phyloP scores from a whole-genome alignment of 306 rosid species.

The Prunus kanzakura region DNA sequence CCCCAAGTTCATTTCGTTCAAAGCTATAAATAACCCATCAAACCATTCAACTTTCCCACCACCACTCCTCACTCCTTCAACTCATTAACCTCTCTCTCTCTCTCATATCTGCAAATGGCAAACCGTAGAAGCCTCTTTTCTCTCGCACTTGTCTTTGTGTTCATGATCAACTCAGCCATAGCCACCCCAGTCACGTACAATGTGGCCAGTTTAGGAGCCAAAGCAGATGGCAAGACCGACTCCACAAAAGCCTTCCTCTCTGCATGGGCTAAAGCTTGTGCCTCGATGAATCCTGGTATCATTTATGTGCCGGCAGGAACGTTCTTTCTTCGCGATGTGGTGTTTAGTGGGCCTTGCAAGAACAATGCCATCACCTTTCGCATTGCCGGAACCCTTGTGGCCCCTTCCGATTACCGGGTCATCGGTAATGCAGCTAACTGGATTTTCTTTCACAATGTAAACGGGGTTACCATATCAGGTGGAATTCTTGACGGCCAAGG shows the following conservation, averaged over 20 bases:
- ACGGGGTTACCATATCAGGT: constrained; percentile 39
- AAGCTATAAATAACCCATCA: too few relatives aligned
- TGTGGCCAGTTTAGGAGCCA: constrained; percentile 36
- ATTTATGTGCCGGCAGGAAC: constrained; percentile 43
- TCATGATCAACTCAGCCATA: too few relatives aligned
- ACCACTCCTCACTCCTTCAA: too few relatives aligned
- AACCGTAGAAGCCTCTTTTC: too few relatives aligned
- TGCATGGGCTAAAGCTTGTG: constrained; percentile 46
- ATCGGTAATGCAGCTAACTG: constrained; percentile 36
- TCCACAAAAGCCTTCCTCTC: constrained; percentile 30
- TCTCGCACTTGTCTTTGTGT: too few relatives aligned
- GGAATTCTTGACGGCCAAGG: constrained; percentile 56
- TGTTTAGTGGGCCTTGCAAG: constrained; percentile 44
- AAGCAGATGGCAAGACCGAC: constrained; percentile 33
- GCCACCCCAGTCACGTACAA: constrained; percentile 10
- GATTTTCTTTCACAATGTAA: constrained; percentile 31
- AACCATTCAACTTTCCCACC: too few relatives aligned
- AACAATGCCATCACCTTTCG: constrained; percentile 28
- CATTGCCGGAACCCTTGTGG: constrained; percentile 43
- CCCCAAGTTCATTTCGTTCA: too few relatives aligned
- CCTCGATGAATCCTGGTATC: constrained; percentile 23
- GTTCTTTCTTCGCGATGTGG: constrained; percentile 29
- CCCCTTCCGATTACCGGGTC: constrained; percentile 38
- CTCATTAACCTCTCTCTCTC: too few relatives aligned
- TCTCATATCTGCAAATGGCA: too few relatives aligned